Percentiles rank a stretch among this genome's conserved stretches.
Evolutionary conservation across 1,284 basidiomycete species (phyloP).

Genomic region (Ganoderma lingzhi): DNA sequence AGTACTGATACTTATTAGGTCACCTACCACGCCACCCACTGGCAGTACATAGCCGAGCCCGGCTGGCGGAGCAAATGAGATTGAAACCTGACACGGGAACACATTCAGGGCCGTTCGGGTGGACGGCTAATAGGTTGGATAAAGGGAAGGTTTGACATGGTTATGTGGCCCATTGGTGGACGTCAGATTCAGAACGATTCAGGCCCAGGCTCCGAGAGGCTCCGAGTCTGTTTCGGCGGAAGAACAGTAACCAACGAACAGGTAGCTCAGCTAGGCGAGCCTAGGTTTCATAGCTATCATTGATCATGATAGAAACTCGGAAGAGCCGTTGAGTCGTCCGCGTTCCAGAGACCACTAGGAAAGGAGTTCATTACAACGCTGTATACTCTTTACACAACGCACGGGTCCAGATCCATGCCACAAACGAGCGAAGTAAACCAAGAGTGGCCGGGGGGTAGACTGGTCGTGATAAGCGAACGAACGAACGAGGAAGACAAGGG

Average conservation of each 20-base stretch:
- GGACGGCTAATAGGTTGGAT: not conserved
- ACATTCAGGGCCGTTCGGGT: not conserved
- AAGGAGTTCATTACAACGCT: conserved; percentile 8
- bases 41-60: not conserved
- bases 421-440: conserved; percentile 1
- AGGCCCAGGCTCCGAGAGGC: not conserved
- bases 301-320: too few relatives aligned
- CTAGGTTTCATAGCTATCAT: too few relatives aligned
- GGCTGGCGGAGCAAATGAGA: not conserved
- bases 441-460: not conserved
- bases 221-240: not conserved
- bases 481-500: not conserved
- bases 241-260: not conserved
- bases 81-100: not conserved
- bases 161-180: not conserved
- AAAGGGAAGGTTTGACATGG: not conserved
- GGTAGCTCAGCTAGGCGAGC: not conserved
- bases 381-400: conserved; percentile 3
- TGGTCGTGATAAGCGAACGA: not conserved
- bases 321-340: too few relatives aligned
- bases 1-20: too few relatives aligned
- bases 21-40: too few relatives aligned
- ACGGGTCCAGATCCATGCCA: not conserved
- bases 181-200: not conserved
- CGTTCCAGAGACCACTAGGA: not conserved